A percentile compares a stretch with the other conserved stretches of the same genome.
phyloP scores from a whole-genome alignment of 2,329 filamentous ascomycete species.

The Beauveria australis region DNA sequence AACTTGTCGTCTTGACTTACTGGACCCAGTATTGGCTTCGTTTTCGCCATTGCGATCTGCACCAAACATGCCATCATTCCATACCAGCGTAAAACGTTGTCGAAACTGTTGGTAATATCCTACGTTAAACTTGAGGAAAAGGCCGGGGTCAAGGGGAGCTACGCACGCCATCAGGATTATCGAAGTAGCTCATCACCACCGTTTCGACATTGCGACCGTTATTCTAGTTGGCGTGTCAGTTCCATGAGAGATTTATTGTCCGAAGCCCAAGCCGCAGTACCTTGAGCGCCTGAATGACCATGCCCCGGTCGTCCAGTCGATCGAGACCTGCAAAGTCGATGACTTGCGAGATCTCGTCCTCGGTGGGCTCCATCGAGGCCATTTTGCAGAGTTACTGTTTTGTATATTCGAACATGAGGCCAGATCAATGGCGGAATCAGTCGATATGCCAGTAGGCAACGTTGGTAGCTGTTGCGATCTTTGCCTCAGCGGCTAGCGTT shows the following conservation, averaged over 20 bases:
- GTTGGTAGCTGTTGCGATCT: not conserved
- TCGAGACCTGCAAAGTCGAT: constrained; percentile 34
- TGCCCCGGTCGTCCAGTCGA: constrained; percentile 26
- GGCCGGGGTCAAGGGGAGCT: constrained; percentile 8
- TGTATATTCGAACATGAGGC: not conserved
- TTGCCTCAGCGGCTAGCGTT: not conserved
- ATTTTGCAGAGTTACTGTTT: constrained; percentile 15
- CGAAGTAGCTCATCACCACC: constrained; percentile 45
- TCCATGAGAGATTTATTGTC: too few species aligned
- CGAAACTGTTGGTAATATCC: constrained; percentile 29
- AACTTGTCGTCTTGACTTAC: constrained; percentile 24
- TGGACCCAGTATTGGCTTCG: constrained; percentile 33
- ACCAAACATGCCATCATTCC: constrained; percentile 47
- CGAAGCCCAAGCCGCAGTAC: constrained; percentile 17
- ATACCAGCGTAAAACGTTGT: constrained; percentile 37
- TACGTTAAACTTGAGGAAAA: not conserved
- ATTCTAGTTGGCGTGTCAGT: constrained; percentile 18
- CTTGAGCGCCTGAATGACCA: constrained; percentile 35
- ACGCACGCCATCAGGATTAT: constrained; percentile 31
- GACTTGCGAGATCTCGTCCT: constrained; percentile 30
- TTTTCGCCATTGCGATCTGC: constrained; percentile 43
- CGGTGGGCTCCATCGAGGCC: constrained; percentile 27
- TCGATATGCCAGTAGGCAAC: not conserved
- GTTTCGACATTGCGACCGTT: constrained; percentile 38
- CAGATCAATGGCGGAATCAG: not conserved